These are phyloP conservation scores for Diutina catenulata DNA, from an alignment of 1,139 yeast genomes.

Conservation along the genomic window DNA sequence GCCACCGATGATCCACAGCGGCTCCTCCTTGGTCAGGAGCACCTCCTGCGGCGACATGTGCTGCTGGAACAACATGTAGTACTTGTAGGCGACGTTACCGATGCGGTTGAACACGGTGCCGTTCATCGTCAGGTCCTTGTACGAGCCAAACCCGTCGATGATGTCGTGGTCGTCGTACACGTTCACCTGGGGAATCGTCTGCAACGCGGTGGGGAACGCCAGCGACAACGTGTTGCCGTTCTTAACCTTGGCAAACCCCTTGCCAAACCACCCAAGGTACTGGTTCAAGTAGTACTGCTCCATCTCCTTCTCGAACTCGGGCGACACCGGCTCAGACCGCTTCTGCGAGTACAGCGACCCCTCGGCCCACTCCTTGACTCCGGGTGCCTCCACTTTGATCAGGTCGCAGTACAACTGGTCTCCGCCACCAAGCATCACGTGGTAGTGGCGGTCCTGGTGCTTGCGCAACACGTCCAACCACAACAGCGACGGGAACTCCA, in stretches of 20 bases:
- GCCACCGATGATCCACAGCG: conserved; percentile 40
- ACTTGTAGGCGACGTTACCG: conserved; percentile 71
- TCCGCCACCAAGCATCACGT: conserved; percentile 96
- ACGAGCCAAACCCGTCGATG: conserved; percentile 92
- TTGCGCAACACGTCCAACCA: conserved; percentile 77
- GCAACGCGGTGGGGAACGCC: conserved; percentile 62
- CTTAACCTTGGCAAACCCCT: conserved; percentile 72
- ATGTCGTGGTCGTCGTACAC: conserved; percentile 88
- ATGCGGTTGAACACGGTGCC: conserved; percentile 56
- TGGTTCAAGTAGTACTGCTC: conserved; percentile 57
- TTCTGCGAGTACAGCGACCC: conserved; percentile 39
- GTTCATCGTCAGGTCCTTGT: conserved; percentile 61
- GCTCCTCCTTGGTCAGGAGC: conserved; percentile 25
- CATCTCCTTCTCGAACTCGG: conserved; percentile 41
- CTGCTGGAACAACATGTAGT: conserved; percentile 87
- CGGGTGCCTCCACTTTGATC: conserved; percentile 46
- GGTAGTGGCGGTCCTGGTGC: conserved; percentile 56
- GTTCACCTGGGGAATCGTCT: conserved; percentile 75
- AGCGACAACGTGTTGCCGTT: conserved; percentile 53
- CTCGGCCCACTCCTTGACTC: conserved; percentile 51
- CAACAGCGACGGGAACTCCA: conserved; percentile 55
- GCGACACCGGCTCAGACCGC: conserved; percentile 26
- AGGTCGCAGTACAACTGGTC: conserved; percentile 90
- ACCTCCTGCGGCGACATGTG: conserved; percentile 45
- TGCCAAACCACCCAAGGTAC: conserved; percentile 81